Evolutionary conservation across 1,139 yeast species (phyloP).

Genomic region (Candida albicans): DNA sequence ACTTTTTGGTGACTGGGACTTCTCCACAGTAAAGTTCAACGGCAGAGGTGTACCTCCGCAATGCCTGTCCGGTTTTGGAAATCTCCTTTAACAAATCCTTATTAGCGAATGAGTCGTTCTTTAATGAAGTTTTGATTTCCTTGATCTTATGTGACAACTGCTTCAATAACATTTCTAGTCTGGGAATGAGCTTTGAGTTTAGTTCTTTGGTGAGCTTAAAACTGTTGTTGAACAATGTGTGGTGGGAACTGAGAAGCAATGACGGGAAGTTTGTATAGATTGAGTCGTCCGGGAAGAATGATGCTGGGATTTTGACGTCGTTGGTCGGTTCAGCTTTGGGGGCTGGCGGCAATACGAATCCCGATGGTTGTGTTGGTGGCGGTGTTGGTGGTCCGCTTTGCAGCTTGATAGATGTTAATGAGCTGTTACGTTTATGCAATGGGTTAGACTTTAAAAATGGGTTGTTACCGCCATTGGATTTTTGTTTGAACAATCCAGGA

Average conservation of each 20-base stretch:
- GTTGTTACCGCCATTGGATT: constrained; percentile 25
- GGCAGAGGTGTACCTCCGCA: constrained; percentile 33
- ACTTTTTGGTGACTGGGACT: constrained; percentile 28
- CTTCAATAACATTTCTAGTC: constrained; percentile 38
- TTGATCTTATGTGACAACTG: constrained; percentile 42
- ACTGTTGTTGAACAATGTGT: constrained; percentile 27
- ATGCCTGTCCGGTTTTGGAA: constrained; percentile 38
- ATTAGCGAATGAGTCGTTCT: constrained; percentile 46
- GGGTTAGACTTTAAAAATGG: constrained; percentile 13
- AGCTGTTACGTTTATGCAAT: constrained; percentile 20
- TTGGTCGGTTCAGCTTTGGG: constrained; percentile 9
- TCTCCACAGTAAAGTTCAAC: constrained; percentile 35
- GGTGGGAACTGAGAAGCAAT: constrained; percentile 39
- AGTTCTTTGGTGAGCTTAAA: constrained; percentile 36
- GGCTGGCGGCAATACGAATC: constrained; percentile 1
- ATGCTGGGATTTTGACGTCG: constrained; percentile 43
- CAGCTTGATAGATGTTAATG: neutral
- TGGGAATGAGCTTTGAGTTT: constrained; percentile 34
- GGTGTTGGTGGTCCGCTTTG: constrained; percentile 8
- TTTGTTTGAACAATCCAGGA: constrained; percentile 36
- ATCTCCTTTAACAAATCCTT: constrained; percentile 38
- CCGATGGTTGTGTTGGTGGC: constrained; percentile 1
- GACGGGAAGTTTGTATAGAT: constrained; percentile 37
- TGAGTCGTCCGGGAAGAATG: constrained; percentile 46
- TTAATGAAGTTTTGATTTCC: constrained; percentile 43